Evolutionary conservation across 345 rosid genomes (phyloP).

Genomic region (Physaria fendleri): DNA sequence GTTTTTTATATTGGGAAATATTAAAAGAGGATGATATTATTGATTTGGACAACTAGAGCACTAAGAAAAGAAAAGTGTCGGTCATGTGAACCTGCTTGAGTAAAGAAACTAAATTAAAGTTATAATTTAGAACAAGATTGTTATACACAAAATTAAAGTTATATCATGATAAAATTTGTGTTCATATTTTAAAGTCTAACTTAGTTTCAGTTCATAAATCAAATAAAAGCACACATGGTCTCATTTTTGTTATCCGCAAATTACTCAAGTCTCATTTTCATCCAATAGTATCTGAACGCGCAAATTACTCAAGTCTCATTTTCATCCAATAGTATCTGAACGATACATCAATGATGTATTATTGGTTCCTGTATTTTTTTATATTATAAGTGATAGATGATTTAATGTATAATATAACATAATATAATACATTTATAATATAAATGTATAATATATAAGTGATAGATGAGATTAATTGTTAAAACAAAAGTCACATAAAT

Average conservation of each 20-base stretch:
- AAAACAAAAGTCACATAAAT: too few species aligned
- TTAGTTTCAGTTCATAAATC: conserved; percentile 8
- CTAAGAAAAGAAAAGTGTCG: conserved; percentile 9
- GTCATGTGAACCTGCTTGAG: conserved; percentile 13
- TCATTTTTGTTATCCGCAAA: conserved; percentile 8
- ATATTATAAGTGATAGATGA: too few species aligned
- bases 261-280: too few species aligned
- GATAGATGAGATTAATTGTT: too few species aligned
- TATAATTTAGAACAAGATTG: too few species aligned
- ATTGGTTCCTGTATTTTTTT: too few species aligned
- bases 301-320: conserved; percentile 15
- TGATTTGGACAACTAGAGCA: conserved; percentile 22
- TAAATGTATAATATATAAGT: too few species aligned
- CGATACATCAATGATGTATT: neutral
- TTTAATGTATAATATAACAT: neutral
- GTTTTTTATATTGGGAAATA: too few species aligned
- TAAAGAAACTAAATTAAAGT: neutral
- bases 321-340: neutral
- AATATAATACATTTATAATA: too few species aligned
- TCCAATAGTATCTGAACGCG: too few species aligned
- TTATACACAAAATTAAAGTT: neutral
- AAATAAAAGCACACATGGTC: conserved; percentile 9
- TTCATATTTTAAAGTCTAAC: conserved; percentile 7
- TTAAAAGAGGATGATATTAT: neutral
- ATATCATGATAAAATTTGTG: neutral